A percentile compares a stretch with the other conserved stretches of the same genome.
Evolutionary conservation across 306 rosid species (phyloP).

Genomic region (Erythrophleum fordii): DNA sequence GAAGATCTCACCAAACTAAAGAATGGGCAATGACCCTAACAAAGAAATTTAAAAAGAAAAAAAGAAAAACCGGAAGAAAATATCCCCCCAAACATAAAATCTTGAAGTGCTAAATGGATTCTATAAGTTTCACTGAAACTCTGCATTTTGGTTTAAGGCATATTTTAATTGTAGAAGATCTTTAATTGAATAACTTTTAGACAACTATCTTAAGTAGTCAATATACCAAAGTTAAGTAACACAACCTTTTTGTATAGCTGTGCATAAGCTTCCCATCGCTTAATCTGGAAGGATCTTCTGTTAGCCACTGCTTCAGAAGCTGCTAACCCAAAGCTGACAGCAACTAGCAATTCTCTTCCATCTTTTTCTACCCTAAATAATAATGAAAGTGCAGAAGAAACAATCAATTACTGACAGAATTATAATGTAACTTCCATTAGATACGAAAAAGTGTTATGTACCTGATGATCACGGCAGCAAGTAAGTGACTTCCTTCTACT

Average conservation of each 20-base stretch:
- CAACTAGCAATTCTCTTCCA: constrained; percentile 87
- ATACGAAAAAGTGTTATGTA: constrained; percentile 35
- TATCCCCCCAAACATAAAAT: background rate
- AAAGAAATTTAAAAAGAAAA: too few relatives aligned
- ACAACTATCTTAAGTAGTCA: background rate
- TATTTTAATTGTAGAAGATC: background rate
- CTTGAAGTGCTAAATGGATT: background rate
- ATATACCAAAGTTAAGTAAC: constrained; percentile 27
- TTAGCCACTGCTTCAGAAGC: constrained; percentile 95
- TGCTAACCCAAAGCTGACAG: constrained; percentile 81
- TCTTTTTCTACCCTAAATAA: constrained; percentile 73
- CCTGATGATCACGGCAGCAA: constrained; percentile 90
- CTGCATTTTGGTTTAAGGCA: background rate
- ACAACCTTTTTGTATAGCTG: constrained; percentile 80
- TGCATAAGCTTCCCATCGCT: constrained; percentile 95
- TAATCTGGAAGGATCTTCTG: constrained; percentile 79
- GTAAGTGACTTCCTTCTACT: constrained; percentile 94
- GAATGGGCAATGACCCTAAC: background rate
- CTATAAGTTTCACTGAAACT: background rate
- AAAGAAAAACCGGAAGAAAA: background rate
- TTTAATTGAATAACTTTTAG: background rate
- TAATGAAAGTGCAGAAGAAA: constrained; percentile 36
- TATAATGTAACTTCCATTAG: constrained; percentile 8
- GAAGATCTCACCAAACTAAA: background rate
- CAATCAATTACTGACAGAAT: constrained; percentile 12